Percentiles rank a stretch among this genome's conserved stretches.
Evolutionary conservation across 441 rosid genomes (phyloP).

Genomic region (Gossypium aridum): DNA sequence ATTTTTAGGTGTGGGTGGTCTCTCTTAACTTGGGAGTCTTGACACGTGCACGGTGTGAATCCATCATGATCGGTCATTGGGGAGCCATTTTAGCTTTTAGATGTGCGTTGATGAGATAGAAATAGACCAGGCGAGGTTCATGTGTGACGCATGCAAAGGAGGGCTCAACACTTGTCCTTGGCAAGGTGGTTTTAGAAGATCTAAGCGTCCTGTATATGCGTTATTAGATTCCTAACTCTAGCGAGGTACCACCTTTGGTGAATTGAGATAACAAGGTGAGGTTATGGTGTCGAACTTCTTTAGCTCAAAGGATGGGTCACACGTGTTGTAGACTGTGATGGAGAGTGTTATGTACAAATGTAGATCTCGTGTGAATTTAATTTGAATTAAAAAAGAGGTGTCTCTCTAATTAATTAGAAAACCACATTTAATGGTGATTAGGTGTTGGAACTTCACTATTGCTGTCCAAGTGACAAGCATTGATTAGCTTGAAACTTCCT

Average conservation of each 20-base stretch:
- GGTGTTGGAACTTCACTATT: neutral
- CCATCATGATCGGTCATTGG: neutral
- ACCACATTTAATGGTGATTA: neutral
- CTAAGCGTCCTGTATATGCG: neutral
- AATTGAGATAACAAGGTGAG: neutral
- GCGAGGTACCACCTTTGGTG: neutral
- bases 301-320: neutral
- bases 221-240: neutral
- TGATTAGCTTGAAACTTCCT: neutral
- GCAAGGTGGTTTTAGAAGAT: neutral
- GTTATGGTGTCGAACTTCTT: neutral
- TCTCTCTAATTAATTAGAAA: neutral
- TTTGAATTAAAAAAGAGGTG: neutral
- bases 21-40: neutral
- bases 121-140: neutral
- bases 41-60: neutral
- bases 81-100: neutral
- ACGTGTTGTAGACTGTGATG: neutral
- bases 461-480: neutral
- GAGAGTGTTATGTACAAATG: neutral
- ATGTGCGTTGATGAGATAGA: neutral
- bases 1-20: neutral
- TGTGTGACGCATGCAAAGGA: neutral
- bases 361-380: neutral
- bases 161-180: neutral